phyloP scores from a whole-genome alignment of 2,329 filamentous ascomycete species.

The Fusarium piperis region DNA sequence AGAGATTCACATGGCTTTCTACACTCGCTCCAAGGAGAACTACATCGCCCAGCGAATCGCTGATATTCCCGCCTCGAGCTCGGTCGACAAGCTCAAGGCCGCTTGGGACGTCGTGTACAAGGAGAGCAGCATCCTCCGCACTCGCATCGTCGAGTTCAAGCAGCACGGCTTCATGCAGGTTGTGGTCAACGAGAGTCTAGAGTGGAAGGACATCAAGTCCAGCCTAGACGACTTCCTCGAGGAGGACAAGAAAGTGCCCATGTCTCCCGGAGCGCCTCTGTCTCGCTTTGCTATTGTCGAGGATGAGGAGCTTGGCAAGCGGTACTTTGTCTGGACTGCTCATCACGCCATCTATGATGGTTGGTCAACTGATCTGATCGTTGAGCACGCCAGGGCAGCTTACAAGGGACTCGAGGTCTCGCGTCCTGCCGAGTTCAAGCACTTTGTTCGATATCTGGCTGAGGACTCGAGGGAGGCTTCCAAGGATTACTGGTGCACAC shows the following conservation, averaged over 20 bases:
- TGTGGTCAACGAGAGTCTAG: slow-evolving; percentile 52
- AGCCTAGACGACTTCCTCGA: slow-evolving; percentile 52
- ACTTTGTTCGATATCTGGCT: slow-evolving; percentile 36
- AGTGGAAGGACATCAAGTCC: slow-evolving; percentile 44
- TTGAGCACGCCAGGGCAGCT: slow-evolving; percentile 35
- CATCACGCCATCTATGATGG: slow-evolving; percentile 48
- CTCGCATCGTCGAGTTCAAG: slow-evolving; percentile 58
- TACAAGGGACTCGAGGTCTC: slow-evolving; percentile 31
- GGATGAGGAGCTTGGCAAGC: slow-evolving; percentile 40
- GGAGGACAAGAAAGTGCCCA: slow-evolving; percentile 50
- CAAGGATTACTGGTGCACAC: slow-evolving; percentile 37
- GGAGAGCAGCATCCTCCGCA: slow-evolving; percentile 55
- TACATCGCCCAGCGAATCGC: slow-evolving; percentile 61
- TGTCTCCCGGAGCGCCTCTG: slow-evolving; percentile 54
- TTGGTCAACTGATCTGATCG: slow-evolving; percentile 41
- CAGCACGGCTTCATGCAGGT: slow-evolving; percentile 55
- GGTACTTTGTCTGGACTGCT: slow-evolving; percentile 45
- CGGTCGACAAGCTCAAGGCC: slow-evolving; percentile 48
- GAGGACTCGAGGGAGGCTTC: slow-evolving; percentile 33
- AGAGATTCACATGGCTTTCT: slow-evolving; percentile 62
- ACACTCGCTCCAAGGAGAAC: slow-evolving; percentile 57
- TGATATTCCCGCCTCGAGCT: slow-evolving; percentile 47
- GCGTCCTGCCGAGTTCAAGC: slow-evolving; percentile 39
- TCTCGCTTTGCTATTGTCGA: slow-evolving; percentile 54
- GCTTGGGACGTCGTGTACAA: slow-evolving; percentile 53